phyloP scores from a whole-genome alignment of 257 asterid genomes.

The Nicotiana paniculata region DNA sequence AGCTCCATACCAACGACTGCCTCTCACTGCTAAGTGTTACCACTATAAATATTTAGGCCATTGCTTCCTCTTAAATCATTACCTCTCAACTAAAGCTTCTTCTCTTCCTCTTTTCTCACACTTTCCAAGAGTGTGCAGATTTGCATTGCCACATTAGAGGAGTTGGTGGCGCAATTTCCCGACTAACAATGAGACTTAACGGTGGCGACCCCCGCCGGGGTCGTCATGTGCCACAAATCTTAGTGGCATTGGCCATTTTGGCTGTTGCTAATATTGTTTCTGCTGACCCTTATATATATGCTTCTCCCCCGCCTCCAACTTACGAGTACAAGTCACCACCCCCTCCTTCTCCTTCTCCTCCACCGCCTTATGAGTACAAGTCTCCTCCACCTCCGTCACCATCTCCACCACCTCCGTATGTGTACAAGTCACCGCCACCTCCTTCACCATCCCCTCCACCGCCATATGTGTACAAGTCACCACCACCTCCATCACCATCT shows the following conservation, averaged over 20 bases:
- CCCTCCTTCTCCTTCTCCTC: constrained; percentile 22
- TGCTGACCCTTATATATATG: constrained; percentile 42
- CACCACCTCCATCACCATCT: constrained; percentile 19
- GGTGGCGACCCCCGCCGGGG: constrained; percentile 36
- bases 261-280: constrained; percentile 32
- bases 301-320: constrained; percentile 30
- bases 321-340: constrained; percentile 22
- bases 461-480: constrained; percentile 1
- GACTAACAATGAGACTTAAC: constrained; percentile 31
- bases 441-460: constrained; percentile 15
- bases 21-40: background rate
- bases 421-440: constrained; percentile 16
- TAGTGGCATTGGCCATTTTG: constrained; percentile 51
- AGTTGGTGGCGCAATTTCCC: constrained; percentile 16
- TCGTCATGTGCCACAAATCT: constrained; percentile 28
- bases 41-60: constrained; percentile 34
- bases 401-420: constrained; percentile 14
- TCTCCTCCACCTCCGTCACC: constrained; percentile 15
- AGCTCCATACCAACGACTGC: constrained; percentile 33
- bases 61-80: constrained; percentile 18
- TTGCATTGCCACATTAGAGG: constrained; percentile 5
- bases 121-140: background rate
- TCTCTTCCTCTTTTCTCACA: background rate
- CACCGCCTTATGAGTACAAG: constrained; percentile 20
- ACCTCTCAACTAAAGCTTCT: background rate